Evolutionary conservation across 805 yeast genomes (phyloP), one percentile per base, ranked within the genome.

Genomic region (Wickerhamiella allomyrinae): DNA sequence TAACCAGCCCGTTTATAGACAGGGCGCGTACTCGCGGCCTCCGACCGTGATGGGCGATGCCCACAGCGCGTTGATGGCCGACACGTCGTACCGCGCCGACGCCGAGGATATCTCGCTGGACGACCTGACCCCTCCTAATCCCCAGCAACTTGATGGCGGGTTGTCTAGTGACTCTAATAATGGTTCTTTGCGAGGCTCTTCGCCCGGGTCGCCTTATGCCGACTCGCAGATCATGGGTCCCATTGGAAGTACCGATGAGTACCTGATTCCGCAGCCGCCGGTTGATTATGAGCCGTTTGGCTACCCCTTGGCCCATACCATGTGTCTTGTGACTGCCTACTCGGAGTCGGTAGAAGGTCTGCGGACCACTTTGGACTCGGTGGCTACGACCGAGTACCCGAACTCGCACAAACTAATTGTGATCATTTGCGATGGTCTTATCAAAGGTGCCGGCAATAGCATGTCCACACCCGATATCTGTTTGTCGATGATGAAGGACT

Each of bases 331-430:
- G 8, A 91, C 98, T 1, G 89, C 96, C 56, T 91, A 91, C 57
- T 86, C 96, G 2, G 98, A 91, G 64, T 94, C 85, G 58, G 82
- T 75, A 51, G 79, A 69, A 10, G 95, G 93, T 47, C 61, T 91
- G 44, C 71, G 97, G 54, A 76, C 89, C 1, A 86, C 97, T 0
- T 60, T 89, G 49, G 97, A 91, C 59, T 89, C 97, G 2, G 58
- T 91, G 40, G 83, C 94, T n/a, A 84, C 95, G 1, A 85, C 96
- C 1, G 94, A 85, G 49, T 91, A 81, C 60, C 96, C 97, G 43
- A 87, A 86, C 59, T 83, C 95, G 3, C 97, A 91, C 61, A 91
- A 89, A 59, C 65, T 91, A 47, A 68, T 91, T 33, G 64, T 86
- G 41, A 76, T 87, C 33, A 71, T 89, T 11, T 89, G 97, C 68